These are phyloP conservation scores for Cladophialophora chaetospira DNA, from an alignment of 2,329 filamentous ascomycete genomes.

Conservation along the genomic window DNA sequence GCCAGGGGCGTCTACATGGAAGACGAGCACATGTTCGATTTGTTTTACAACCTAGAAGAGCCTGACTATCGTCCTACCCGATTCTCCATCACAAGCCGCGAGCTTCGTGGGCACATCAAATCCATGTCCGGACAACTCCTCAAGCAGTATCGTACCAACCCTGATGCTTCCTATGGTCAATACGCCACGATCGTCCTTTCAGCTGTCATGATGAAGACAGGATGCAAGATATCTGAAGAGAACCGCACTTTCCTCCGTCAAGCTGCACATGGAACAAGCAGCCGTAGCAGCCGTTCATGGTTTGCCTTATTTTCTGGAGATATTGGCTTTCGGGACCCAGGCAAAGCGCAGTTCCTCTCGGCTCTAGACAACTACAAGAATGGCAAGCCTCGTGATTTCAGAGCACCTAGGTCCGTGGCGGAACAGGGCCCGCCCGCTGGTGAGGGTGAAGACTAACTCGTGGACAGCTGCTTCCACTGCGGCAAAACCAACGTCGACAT, in stretches of 20 bases:
- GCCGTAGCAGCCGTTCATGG: constrained; percentile 1
- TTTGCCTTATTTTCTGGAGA: constrained; percentile 8
- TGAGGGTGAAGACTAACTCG: neutral
- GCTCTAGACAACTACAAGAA: constrained; percentile 14
- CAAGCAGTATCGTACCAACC: neutral
- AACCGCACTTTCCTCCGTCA: constrained; percentile 9
- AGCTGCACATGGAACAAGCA: neutral
- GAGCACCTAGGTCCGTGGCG: constrained; percentile 5
- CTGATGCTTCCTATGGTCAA: neutral
- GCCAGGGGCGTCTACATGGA: constrained; percentile 9
- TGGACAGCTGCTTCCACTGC: constrained; percentile 16
- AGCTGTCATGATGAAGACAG: constrained; percentile 15
- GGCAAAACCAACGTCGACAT: constrained; percentile 9
- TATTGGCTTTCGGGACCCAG: constrained; percentile 10
- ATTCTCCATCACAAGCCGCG: neutral
- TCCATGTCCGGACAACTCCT: constrained; percentile 10
- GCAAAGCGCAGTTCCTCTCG: constrained; percentile 14
- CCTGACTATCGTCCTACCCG: neutral
- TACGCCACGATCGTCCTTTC: constrained; percentile 11
- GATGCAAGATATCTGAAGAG: constrained; percentile 6
- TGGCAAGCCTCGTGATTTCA: constrained; percentile 12
- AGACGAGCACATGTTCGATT: constrained; percentile 1
- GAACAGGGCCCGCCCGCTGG: neutral
- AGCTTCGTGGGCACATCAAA: constrained; percentile 2
- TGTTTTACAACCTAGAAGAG: neutral